Conservation (phyloP, 2,329 filamentous ascomycete genomes). For the Endoconidiophora laricicola region DNA sequence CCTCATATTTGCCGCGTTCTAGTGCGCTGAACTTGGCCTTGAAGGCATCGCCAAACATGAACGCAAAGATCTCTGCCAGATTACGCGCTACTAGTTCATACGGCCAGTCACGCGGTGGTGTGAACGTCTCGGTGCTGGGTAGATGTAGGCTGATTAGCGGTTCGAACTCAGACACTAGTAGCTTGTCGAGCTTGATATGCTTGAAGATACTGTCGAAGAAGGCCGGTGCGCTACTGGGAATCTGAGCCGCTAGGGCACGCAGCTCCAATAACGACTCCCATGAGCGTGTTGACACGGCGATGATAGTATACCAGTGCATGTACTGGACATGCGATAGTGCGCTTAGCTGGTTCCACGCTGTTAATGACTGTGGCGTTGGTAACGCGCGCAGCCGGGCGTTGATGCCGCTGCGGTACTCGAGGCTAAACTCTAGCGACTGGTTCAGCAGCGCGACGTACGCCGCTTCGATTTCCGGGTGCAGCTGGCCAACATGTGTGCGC, state of each 20-base stretch:
- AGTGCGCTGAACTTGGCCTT: neutral
- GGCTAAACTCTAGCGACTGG: conserved; percentile 9
- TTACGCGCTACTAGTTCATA: conserved; percentile 9
- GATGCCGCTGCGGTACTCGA: neutral
- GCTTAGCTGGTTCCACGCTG: neutral
- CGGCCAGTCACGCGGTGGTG: conserved; percentile 5
- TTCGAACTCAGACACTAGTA: conserved; percentile 4
- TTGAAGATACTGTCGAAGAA: conserved; percentile 7
- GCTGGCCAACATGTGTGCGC: conserved; percentile 19
- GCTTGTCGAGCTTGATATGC: conserved; percentile 5
- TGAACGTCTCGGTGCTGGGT: neutral
- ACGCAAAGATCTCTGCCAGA: conserved; percentile 8
- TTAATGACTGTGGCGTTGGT: conserved; percentile 1
- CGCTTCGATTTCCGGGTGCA: conserved; percentile 2
- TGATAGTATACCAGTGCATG: conserved; percentile 7
- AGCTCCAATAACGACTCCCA: conserved; percentile 1
- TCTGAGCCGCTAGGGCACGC: neutral
- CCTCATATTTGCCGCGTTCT: neutral
- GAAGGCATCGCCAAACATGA: conserved; percentile 10
- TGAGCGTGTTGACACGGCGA: conserved; percentile 1
- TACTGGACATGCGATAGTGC: conserved; percentile 11
- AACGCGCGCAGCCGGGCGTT: conserved; percentile 1
- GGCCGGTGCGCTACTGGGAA: conserved; percentile 6
- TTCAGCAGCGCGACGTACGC: conserved; percentile 4
- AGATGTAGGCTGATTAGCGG: conserved; percentile 4